Percentiles rank a stretch among this genome's conserved stretches.
Evolutionary conservation across 257 asterid species (phyloP).

Genomic region (Sherardia arvensis): DNA sequence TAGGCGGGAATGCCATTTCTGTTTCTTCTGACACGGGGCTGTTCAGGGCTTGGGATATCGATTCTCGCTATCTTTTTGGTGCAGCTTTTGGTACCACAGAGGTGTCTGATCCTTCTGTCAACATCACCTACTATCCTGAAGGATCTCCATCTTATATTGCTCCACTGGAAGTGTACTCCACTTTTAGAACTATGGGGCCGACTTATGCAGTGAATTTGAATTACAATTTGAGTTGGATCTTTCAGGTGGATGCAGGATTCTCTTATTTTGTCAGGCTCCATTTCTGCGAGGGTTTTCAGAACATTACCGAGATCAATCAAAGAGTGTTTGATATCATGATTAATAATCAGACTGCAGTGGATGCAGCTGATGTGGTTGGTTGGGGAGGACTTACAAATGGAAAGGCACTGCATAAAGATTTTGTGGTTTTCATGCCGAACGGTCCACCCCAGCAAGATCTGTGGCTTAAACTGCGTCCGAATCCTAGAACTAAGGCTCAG

Average conservation of each 20-base stretch:
- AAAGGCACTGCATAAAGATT: slow-evolving; percentile 51
- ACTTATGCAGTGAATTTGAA: slow-evolving; percentile 21
- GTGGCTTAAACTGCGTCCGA: slow-evolving; percentile 69
- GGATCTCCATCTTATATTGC: slow-evolving; percentile 32
- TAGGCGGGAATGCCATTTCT: slow-evolving; percentile 82
- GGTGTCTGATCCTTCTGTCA: slow-evolving; percentile 28
- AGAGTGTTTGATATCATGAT: slow-evolving; percentile 36
- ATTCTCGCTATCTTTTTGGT: slow-evolving; percentile 28
- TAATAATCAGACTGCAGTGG: slow-evolving; percentile 37
- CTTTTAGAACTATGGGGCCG: slow-evolving; percentile 49
- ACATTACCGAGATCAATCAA: slow-evolving; percentile 22
- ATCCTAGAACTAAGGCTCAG: slow-evolving; percentile 19
- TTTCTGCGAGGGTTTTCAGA: slow-evolving; percentile 40
- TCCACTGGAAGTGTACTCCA: slow-evolving; percentile 37
- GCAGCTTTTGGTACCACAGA: slow-evolving; percentile 33
- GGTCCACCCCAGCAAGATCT: slow-evolving; percentile 48
- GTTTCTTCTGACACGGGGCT: slow-evolving; percentile 52
- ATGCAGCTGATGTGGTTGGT: slow-evolving; percentile 34
- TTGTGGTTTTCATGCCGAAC: slow-evolving; percentile 39
- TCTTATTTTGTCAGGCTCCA: slow-evolving; percentile 50
- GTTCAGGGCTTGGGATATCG: slow-evolving; percentile 41
- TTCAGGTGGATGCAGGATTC: slow-evolving; percentile 44
- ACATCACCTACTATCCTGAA: slow-evolving; percentile 16
- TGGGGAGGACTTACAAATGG: slow-evolving; percentile 34
- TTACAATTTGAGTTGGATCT: slow-evolving; percentile 45